phyloP scores from a whole-genome alignment of 148 eudicot genomes.

The Camellia sinensis region DNA sequence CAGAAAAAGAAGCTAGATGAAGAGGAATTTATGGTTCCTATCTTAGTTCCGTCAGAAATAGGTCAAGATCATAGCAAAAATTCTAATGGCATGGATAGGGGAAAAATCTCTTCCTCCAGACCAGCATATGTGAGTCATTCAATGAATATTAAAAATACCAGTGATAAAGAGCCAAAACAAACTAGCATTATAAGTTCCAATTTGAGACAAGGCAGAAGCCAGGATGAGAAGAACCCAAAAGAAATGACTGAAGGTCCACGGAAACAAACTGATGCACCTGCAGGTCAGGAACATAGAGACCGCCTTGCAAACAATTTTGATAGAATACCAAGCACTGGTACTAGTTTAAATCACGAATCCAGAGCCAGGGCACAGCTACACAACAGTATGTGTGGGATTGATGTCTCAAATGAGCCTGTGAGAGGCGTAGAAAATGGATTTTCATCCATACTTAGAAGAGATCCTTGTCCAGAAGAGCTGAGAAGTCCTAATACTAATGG shows the following conservation, averaged over 20 bases:
- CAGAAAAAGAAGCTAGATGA: conserved; percentile 50
- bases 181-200: conserved; percentile 13
- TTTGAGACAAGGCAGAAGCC: conserved; percentile 32
- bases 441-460: conserved; percentile 23
- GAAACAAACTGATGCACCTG: conserved; percentile 26
- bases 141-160: conserved; percentile 19
- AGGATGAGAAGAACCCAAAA: conserved; percentile 21
- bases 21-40: conserved; percentile 77
- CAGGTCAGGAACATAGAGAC: conserved; percentile 17
- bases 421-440: conserved; percentile 17
- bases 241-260: conserved; percentile 26
- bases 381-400: conserved; percentile 25
- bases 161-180: conserved; percentile 31
- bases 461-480: conserved; percentile 23
- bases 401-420: conserved; percentile 26
- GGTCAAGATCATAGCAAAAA: conserved; percentile 26
- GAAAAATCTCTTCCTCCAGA: conserved; percentile 25
- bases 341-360: conserved; percentile 20
- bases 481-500: conserved; percentile 25
- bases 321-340: conserved; percentile 17
- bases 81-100: conserved; percentile 22
- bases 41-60: conserved; percentile 49
- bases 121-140: conserved; percentile 20
- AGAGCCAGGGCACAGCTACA: conserved; percentile 22
- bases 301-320: conserved; percentile 17